Evolutionary conservation across 805 yeast genomes (phyloP).

Genomic region (Wickerhamiella allomyrinae): DNA sequence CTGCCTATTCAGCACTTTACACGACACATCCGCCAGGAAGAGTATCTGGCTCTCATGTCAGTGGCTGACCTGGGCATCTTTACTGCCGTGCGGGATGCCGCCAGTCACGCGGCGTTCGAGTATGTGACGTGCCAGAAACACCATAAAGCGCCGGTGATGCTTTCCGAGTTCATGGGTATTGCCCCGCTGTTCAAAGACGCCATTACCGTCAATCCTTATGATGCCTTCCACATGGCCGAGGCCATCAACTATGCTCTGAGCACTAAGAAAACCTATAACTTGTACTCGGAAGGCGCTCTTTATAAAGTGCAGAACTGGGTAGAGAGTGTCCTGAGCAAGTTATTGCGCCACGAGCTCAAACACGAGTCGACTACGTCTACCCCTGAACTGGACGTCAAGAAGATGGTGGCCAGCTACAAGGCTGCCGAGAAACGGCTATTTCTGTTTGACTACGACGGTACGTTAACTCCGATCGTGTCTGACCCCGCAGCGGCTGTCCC

Average conservation of each 20-base stretch:
- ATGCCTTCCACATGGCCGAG: constrained; percentile 81
- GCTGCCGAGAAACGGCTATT: constrained; percentile 57
- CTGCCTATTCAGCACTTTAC: constrained; percentile 90
- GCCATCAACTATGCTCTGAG: constrained; percentile 55
- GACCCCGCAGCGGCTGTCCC: constrained; percentile 99
- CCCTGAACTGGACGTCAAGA: constrained; percentile 68
- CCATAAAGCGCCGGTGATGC: constrained; percentile 58
- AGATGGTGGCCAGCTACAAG: constrained; percentile 44
- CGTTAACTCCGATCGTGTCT: constrained; percentile 86
- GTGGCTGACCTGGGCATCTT: constrained; percentile 84
- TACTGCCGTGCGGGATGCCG: constrained; percentile 88
- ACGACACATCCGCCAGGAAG: constrained; percentile 74
- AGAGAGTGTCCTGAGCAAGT: constrained; percentile 38
- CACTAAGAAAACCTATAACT: constrained; percentile 25
- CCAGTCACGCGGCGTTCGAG: constrained; percentile 90
- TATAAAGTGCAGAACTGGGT: constrained; percentile 79
- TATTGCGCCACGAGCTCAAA: constrained; percentile 23
- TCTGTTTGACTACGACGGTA: constrained; percentile 93
- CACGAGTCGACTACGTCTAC: constrained; percentile 42
- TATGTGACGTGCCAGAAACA: constrained; percentile 65
- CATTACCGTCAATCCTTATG: constrained; percentile 94
- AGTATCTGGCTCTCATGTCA: constrained; percentile 73
- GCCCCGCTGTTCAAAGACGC: constrained; percentile 34
- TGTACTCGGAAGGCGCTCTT: constrained; percentile 49
- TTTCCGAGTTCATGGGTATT: constrained; percentile 90